A percentile compares a stretch with the other conserved stretches of the same genome.
phyloP scores from a whole-genome alignment of 2,329 filamentous ascomycete species.

The Aspergillus fischeri region DNA sequence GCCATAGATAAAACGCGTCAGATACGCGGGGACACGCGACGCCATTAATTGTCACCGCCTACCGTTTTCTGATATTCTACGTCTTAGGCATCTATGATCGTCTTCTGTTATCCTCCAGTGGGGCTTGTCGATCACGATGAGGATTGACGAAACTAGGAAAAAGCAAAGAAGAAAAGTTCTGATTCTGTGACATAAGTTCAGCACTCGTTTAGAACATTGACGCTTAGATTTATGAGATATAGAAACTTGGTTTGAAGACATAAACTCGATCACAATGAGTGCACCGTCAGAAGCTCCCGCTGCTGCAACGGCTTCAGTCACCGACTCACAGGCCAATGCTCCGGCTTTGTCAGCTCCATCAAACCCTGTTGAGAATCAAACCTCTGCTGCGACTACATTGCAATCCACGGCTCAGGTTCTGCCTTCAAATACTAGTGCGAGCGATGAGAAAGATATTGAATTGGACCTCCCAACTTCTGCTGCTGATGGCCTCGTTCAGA shows the following conservation, averaged over 20 bases:
- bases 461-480: constrained; percentile 35
- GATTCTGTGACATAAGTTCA: background rate
- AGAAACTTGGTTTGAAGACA: background rate
- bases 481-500: constrained; percentile 44
- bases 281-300: constrained; percentile 9
- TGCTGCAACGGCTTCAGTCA: background rate
- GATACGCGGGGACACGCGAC: constrained; percentile 5
- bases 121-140: constrained; percentile 14
- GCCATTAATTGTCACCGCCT: constrained; percentile 7
- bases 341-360: background rate
- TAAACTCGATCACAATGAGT: constrained; percentile 9
- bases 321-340: constrained; percentile 8
- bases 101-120: constrained; percentile 4
- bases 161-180: constrained; percentile 1
- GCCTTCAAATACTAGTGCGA: constrained; percentile 6
- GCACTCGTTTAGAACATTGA: background rate
- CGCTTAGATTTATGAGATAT: background rate
- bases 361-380: background rate
- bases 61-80: background rate
- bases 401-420: constrained; percentile 3
- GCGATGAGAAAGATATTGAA: constrained; percentile 14
- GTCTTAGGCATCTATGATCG: no score
- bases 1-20: background rate
- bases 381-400: constrained; percentile 1
- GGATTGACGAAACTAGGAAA: background rate